These are phyloP conservation scores for Phyllosticta citribraziliensis DNA, from an alignment of 2,329 filamentous ascomycete genomes.

Conservation along the genomic window DNA sequence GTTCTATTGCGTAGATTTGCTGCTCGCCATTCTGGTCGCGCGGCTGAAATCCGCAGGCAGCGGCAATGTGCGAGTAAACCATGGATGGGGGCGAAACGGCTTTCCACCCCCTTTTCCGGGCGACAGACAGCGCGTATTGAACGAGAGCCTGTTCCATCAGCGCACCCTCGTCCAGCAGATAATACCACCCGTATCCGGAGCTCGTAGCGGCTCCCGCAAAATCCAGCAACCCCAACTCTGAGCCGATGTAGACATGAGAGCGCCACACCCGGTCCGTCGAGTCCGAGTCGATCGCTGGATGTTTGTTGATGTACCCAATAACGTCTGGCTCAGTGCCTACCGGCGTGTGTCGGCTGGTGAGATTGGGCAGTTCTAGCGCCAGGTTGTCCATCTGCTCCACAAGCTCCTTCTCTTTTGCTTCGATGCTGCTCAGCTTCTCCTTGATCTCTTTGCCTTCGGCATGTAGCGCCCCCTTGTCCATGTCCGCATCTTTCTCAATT, in stretches of 20 bases:
- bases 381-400: slow-evolving; percentile 60
- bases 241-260: slow-evolving; percentile 80
- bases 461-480: slow-evolving; percentile 45
- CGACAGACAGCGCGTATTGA: slow-evolving; percentile 70
- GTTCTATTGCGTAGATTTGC: slow-evolving; percentile 76
- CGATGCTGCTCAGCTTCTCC: slow-evolving; percentile 48
- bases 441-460: slow-evolving; percentile 58
- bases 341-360: slow-evolving; percentile 70
- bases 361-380: slow-evolving; percentile 73
- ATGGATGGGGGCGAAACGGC: slow-evolving; percentile 77
- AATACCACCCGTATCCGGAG: slow-evolving; percentile 97
- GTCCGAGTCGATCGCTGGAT: slow-evolving; percentile 35
- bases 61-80: slow-evolving; percentile 83
- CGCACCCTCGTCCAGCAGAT: slow-evolving; percentile 80
- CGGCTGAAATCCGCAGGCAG: slow-evolving; percentile 89
- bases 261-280: slow-evolving; percentile 44
- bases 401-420: slow-evolving; percentile 51
- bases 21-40: slow-evolving; percentile 84
- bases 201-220: slow-evolving; percentile 73
- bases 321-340: slow-evolving; percentile 55
- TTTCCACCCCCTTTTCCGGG: slow-evolving; percentile 65
- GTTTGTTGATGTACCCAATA: slow-evolving; percentile 69
- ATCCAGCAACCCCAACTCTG: slow-evolving; percentile 80
- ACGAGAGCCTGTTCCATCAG: slow-evolving; percentile 91
- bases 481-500: slow-evolving; percentile 21